Conservation (phyloP, 805 yeast species). For the Candida silvatica region DNA sequence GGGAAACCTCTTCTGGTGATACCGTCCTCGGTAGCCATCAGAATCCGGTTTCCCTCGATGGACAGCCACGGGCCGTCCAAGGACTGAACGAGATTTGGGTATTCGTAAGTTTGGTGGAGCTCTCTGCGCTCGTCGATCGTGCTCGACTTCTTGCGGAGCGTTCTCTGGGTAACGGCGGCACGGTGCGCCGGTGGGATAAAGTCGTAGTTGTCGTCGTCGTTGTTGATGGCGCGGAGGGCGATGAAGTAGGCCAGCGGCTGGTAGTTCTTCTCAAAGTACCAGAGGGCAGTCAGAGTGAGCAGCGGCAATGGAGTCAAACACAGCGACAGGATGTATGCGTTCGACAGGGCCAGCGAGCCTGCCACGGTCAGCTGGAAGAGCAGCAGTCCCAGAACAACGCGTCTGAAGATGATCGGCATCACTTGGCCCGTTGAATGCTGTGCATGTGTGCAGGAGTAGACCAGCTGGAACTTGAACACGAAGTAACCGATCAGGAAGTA, state of each 20-base stretch:
- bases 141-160: constrained; percentile 9
- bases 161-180: constrained; percentile 3
- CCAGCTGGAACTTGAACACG: constrained; percentile 83
- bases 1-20: constrained; percentile 21
- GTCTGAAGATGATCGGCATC: constrained; percentile 84
- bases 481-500: constrained; percentile 82
- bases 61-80: constrained; percentile 86
- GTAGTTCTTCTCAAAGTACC: constrained; percentile 76
- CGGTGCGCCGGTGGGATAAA: constrained; percentile 3
- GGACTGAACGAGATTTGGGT: constrained; percentile 60
- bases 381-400: constrained; percentile 72
- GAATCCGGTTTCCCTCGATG: constrained; percentile 45
- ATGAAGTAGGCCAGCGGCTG: constrained; percentile 77
- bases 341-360: constrained; percentile 72
- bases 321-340: constrained; percentile 69
- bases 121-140: constrained; percentile 81
- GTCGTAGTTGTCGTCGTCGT: constrained; percentile 24
- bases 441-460: constrained; percentile 88
- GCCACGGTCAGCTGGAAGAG: constrained; percentile 90
- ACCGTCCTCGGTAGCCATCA: constrained; percentile 35
- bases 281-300: constrained; percentile 53
- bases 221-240: constrained; percentile 73
- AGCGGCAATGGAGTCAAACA: constrained; percentile 71
- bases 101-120: constrained; percentile 59
- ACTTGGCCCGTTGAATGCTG: constrained; percentile 96